Base-by-base conservation (phyloP, 1,284 basidiomycete genomes). In the Malassezia cuniculi region DNA sequence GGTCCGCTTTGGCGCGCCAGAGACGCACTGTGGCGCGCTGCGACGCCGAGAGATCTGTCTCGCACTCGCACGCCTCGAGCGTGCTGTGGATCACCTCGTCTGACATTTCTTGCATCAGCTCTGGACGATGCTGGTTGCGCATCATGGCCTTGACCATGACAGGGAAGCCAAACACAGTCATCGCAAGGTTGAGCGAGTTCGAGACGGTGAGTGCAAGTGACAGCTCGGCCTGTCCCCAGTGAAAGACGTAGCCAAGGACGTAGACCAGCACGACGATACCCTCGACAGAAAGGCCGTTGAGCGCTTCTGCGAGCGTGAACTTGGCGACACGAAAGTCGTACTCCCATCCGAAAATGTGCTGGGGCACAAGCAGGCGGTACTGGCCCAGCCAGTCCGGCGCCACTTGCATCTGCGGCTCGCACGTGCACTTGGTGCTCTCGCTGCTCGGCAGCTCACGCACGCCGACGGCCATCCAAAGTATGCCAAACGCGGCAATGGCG, bases 1-100 rank as follows among this genome's bases (percentile, higher is more conserved):
- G 12, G 24, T 45, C 42, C 6, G 39, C 32, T 22, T 45, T 32
- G 8, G 42, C 42, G 12, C 42, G 42, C 42, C 42, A 45, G 5
- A 45, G 27, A 15, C 37, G 36, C 4, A 34, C 36, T 9, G 39
- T 14, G 16, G 12, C 29, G 14, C 37, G 28, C 32, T 39, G 36
- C 8, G 18, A 12, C 7, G 27, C n/a, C 28, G 36, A 26, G 9
- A 45, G 26, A 7, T 41, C 28, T 9, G 20, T 19, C 7, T 33
- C 26, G n/a, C 24, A 35, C 22, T 24, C 26, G 15, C 32, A 33
- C 15, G 21, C 24, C 18, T 39, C 27, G 0, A 45, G 18, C n/a
- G n/a, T n/a, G n/a, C n/a, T n/a, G n/a, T n/a, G n/a, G n/a, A n/a
- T n/a, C 24, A 39, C 36, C 25, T 39, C 27, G 12, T 32, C 9